phyloP scores from a whole-genome alignment of 2,329 filamentous ascomycete species.

The Colletotrichum scovillei region DNA sequence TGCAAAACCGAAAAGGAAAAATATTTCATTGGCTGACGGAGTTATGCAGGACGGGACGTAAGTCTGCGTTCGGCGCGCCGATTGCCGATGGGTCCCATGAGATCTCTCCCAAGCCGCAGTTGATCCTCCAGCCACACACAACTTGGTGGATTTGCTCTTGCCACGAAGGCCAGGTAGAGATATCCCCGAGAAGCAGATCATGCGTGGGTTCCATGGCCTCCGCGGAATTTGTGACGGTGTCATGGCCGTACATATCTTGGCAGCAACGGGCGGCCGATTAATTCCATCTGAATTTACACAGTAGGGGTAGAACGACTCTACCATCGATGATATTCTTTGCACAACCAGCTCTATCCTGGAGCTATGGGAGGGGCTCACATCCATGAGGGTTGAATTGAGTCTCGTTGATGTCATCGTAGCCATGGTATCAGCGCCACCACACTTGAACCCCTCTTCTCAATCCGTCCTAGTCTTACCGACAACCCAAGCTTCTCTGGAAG shows the following conservation, averaged over 20 bases:
- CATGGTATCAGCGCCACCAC: neutral
- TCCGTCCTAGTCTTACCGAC: neutral
- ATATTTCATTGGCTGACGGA: neutral
- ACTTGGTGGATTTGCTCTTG: neutral
- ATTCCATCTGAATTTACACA: neutral
- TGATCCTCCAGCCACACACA: neutral
- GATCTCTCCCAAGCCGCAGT: neutral
- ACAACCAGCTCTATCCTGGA: neutral
- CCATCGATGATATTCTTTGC: neutral
- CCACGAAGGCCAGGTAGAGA: neutral
- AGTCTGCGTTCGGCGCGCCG: neutral
- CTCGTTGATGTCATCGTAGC: conserved; percentile 20
- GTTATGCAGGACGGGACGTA: neutral
- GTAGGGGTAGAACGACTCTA: no score
- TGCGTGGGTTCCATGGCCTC: neutral
- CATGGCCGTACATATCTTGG: neutral
- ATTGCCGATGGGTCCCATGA: conserved; percentile 8
- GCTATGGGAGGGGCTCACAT: neutral
- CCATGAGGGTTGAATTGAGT: neutral
- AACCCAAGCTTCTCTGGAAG: neutral
- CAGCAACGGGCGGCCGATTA: neutral
- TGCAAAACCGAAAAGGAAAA: conserved; percentile 16
- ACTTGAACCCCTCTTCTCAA: neutral
- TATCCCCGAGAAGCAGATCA: neutral
- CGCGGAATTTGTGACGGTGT: neutral